Percentiles rank a stretch among this genome's conserved stretches.
Conservation (phyloP, 768 basidiomycete genomes). For the Calocera cornea region DNA sequence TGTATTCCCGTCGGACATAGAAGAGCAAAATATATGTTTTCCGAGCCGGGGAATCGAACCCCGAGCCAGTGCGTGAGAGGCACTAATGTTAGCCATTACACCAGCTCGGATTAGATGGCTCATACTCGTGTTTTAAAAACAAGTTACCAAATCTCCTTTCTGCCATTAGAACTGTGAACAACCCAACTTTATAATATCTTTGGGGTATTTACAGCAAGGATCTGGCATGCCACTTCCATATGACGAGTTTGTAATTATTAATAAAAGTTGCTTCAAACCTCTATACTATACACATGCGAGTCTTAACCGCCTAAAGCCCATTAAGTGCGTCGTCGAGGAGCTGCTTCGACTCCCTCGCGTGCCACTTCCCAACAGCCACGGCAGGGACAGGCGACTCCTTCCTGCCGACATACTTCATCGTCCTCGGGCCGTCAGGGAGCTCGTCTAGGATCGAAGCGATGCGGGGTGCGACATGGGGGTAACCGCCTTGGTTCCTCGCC, state of each 20-base stretch:
- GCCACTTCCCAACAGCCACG: constrained; percentile 58
- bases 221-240: no score
- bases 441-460: constrained; percentile 38
- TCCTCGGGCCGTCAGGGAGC: constrained; percentile 19
- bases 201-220: no score
- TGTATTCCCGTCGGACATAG: no score
- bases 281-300: not conserved
- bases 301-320: constrained; percentile 7
- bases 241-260: no score
- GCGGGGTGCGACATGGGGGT: constrained; percentile 47
- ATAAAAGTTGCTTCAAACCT: not conserved
- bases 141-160: no score
- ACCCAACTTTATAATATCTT: no score
- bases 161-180: no score
- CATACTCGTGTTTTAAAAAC: no score
- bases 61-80: constrained; percentile 16
- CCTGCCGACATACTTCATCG: constrained; percentile 51
- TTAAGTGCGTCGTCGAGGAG: constrained; percentile 46
- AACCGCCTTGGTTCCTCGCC: constrained; percentile 77
- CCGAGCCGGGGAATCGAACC: constrained; percentile 16
- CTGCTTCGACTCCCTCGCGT: constrained; percentile 48
- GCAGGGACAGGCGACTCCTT: constrained; percentile 61
- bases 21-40: constrained; percentile 5
- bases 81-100: constrained; percentile 16
- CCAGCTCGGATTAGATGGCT: constrained; percentile 10